Evolutionary conservation across 768 basidiomycete species (phyloP).

Genomic region (Naganishia randhawae): DNA sequence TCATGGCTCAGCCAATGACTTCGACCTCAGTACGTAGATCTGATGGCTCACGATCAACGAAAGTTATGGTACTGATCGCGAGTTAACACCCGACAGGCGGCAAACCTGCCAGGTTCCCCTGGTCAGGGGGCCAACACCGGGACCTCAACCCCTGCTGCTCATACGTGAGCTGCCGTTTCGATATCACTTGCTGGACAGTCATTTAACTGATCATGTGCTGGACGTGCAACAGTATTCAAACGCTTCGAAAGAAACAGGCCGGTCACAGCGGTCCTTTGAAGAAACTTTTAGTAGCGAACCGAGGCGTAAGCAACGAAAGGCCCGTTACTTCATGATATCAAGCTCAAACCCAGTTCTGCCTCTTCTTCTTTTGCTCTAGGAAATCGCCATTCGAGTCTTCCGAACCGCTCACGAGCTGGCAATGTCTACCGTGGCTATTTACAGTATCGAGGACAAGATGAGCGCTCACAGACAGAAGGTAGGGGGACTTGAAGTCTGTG

Average conservation of each 20-base stretch:
- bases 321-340: not conserved
- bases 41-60: not conserved
- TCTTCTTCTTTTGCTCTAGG: constrained; percentile 54
- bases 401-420: constrained; percentile 96
- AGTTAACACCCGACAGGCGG: not conserved
- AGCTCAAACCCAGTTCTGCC: not conserved
- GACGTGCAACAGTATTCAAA: constrained; percentile 40
- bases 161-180: constrained; percentile 9
- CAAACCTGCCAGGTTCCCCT: constrained; percentile 18
- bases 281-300: constrained; percentile 53
- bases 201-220: not conserved
- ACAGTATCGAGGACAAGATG: constrained; percentile 92
- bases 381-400: constrained; percentile 99
- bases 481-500: constrained; percentile 52
- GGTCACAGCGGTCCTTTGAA: constrained; percentile 49
- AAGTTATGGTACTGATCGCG: no score
- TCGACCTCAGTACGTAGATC: constrained; percentile 7
- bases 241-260: constrained; percentile 48
- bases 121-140: constrained; percentile 25
- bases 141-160: constrained; percentile 26
- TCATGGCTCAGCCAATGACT: constrained; percentile 25
- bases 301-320: constrained; percentile 37
- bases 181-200: not conserved
- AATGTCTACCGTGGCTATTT: constrained; percentile 99
- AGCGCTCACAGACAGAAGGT: constrained; percentile 91